These are phyloP conservation scores for Lycium ferocissimum DNA, from an alignment of 257 asterid species.

Conservation along the genomic window DNA sequence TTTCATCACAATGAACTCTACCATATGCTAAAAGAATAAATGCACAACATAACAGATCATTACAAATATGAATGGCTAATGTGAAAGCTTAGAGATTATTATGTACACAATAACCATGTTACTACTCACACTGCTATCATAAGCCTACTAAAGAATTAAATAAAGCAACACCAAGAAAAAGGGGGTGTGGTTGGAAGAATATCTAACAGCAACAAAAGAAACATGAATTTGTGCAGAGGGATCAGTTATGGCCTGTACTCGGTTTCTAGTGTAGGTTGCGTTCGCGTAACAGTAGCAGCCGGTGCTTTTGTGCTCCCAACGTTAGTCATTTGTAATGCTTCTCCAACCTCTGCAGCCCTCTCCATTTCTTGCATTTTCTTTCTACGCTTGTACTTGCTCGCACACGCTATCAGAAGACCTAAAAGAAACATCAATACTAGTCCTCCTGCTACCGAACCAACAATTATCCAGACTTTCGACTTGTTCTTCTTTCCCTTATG, in stretches of 20 bases:
- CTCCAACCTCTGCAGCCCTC: slow-evolving; percentile 71
- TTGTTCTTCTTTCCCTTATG: slow-evolving; percentile 30
- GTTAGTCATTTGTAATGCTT: slow-evolving; percentile 48
- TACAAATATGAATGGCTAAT: slow-evolving; percentile 25
- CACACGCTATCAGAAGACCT: slow-evolving; percentile 48
- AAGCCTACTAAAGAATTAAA: slow-evolving; percentile 28
- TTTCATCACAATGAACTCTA: slow-evolving; percentile 26
- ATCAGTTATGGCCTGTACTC: slow-evolving; percentile 45
- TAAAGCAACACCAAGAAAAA: slow-evolving; percentile 31
- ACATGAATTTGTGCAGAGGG: slow-evolving; percentile 30
- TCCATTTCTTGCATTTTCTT: slow-evolving; percentile 73
- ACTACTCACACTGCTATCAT: slow-evolving; percentile 31
- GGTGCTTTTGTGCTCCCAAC: slow-evolving; percentile 57
- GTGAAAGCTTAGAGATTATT: slow-evolving; percentile 30
- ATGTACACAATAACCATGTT: slow-evolving; percentile 33
- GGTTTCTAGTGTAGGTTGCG: slow-evolving; percentile 52
- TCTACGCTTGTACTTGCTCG: slow-evolving; percentile 47
- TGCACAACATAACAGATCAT: slow-evolving; percentile 18
- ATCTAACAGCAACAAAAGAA: slow-evolving; percentile 33
- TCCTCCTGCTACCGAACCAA: slow-evolving; percentile 64
- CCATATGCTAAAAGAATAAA: slow-evolving; percentile 26
- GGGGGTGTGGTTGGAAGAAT: slow-evolving; percentile 29
- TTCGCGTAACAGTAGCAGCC: slow-evolving; percentile 52
- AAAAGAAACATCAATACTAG: slow-evolving; percentile 48
- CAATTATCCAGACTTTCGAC: slow-evolving; percentile 53